Evolutionary conservation across 2,329 filamentous ascomycete species (phyloP).

Genomic region (Fusarium odoratissimum): DNA sequence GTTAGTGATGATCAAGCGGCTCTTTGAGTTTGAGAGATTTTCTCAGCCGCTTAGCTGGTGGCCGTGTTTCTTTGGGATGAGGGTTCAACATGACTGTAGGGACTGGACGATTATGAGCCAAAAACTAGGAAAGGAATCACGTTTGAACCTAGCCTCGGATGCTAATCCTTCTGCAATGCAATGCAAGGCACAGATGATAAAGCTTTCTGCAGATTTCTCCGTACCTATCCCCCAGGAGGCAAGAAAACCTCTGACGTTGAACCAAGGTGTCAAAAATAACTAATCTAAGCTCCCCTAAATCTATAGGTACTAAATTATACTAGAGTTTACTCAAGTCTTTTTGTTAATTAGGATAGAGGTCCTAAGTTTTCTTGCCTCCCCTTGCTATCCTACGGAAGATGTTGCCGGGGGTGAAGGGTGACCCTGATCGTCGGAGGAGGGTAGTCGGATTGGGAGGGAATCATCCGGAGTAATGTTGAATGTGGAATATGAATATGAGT

Average conservation of each 20-base stretch:
- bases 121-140: background rate
- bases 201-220: slow-evolving; percentile 20
- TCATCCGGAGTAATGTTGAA: slow-evolving; percentile 12
- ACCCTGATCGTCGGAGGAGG: background rate
- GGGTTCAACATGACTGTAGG: background rate
- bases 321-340: background rate
- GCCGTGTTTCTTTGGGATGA: background rate
- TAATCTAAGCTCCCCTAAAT: background rate
- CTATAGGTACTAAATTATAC: background rate
- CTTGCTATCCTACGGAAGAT: slow-evolving; percentile 2
- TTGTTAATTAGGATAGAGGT: background rate
- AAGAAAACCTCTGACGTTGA: background rate
- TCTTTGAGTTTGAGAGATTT: slow-evolving; percentile 34
- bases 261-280: background rate
- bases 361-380: background rate
- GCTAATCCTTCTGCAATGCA: background rate
- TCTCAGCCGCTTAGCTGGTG: slow-evolving; percentile 2
- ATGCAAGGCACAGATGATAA: slow-evolving; percentile 8
- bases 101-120: background rate
- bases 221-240: background rate
- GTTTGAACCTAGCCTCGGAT: background rate
- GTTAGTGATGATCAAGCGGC: background rate
- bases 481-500: slow-evolving; percentile 5
- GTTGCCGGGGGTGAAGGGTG: slow-evolving; percentile 9
- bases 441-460: slow-evolving; percentile 24